Evolutionary conservation across 306 rosid species (phyloP).

Genomic region (Alnus rubra): DNA sequence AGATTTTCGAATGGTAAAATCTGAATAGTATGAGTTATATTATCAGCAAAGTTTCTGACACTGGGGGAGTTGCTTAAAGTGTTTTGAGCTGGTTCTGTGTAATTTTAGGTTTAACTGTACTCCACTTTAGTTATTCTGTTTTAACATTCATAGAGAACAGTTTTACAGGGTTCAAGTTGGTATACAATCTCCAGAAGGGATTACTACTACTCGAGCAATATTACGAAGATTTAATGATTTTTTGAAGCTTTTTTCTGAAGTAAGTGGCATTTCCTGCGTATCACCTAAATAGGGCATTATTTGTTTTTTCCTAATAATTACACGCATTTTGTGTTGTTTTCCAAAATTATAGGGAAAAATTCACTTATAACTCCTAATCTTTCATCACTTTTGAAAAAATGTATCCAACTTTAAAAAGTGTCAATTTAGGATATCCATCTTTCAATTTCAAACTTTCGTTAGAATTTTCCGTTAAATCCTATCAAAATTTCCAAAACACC

Average conservation of each 20-base stretch:
- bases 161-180: constrained; percentile 88
- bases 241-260: constrained; percentile 64
- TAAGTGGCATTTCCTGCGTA: constrained; percentile 32
- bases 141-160: constrained; percentile 48
- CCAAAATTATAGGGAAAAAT: not conserved
- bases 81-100: not conserved
- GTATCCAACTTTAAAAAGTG: too few species aligned
- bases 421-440: too few species aligned
- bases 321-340: not conserved
- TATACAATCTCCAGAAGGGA: constrained; percentile 78
- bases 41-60: constrained; percentile 1
- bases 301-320: not conserved
- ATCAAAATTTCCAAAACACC: too few species aligned
- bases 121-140: constrained; percentile 1
- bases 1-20: not conserved
- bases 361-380: too few species aligned
- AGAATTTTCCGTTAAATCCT: too few species aligned
- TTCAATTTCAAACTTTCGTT: too few species aligned
- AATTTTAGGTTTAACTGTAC: not conserved
- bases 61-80: not conserved
- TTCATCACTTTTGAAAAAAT: too few species aligned
- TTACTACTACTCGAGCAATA: constrained; percentile 60
- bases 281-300: not conserved
- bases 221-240: constrained; percentile 83
- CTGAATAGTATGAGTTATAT: not conserved